Conservation (phyloP, 2,329 filamentous ascomycete species). For the Hypoxylon sp. region DNA sequence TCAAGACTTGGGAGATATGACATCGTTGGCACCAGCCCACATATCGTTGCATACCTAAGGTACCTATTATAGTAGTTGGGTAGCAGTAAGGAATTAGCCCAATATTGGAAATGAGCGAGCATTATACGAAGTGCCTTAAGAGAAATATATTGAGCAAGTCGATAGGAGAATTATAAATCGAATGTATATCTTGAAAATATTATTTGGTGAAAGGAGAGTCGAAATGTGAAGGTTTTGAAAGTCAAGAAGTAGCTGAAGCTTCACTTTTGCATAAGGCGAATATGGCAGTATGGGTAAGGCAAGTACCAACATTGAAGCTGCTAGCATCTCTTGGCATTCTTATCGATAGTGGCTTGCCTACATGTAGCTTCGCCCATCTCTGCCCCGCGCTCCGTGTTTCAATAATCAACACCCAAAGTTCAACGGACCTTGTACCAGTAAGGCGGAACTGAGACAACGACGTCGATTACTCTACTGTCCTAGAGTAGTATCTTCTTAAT, state of each 20-base stretch:
- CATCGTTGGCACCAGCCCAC: neutral
- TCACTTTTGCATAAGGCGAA: neutral
- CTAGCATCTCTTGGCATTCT: conserved; percentile 1
- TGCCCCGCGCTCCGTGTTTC: conserved; percentile 32
- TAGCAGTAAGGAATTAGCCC: neutral
- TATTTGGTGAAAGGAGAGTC: neutral
- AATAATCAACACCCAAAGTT: conserved; percentile 23
- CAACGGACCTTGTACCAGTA: conserved; percentile 7
- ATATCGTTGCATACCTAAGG: neutral
- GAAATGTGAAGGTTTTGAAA: neutral
- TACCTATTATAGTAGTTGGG: neutral
- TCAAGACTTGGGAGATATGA: neutral
- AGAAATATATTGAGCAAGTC: neutral
- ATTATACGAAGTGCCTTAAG: neutral
- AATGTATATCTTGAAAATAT: neutral
- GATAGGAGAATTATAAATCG: neutral
- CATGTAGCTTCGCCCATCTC: neutral
- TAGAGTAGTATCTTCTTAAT: neutral
- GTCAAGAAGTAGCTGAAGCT: neutral
- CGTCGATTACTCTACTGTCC: conserved; percentile 8
- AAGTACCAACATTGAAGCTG: neutral
- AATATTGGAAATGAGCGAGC: neutral
- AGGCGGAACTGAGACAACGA: conserved; percentile 19
- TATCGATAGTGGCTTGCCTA: conserved; percentile 20
- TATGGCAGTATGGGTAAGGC: neutral